These are phyloP conservation scores for Purpureocillium lavendulum DNA, from an alignment of 2,329 filamentous ascomycete species.

Conservation along the genomic window DNA sequence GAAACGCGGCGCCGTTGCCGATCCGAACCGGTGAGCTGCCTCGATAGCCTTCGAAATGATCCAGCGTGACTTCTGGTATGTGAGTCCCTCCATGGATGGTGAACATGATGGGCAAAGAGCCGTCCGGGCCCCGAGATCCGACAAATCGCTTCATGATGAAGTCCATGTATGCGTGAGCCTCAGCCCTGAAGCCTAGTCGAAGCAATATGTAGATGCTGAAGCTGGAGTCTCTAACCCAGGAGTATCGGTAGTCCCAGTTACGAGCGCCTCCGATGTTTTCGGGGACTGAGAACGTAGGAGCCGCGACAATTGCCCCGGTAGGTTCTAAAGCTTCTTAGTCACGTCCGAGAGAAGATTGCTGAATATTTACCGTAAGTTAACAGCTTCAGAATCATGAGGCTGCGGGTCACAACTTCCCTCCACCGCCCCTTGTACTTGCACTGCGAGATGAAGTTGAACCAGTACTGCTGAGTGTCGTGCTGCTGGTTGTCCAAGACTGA, in stretches of 20 bases:
- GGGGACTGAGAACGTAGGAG: conserved; percentile 69
- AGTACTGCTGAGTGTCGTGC: conserved; percentile 61
- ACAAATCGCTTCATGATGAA: conserved; percentile 68
- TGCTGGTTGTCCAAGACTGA: conserved; percentile 53
- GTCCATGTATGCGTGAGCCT: conserved; percentile 70
- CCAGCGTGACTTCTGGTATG: conserved; percentile 61
- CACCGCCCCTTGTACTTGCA: conserved; percentile 65
- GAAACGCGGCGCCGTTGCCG: conserved; percentile 68
- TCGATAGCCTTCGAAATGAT: conserved; percentile 65
- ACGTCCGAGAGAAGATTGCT: no score
- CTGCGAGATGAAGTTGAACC: conserved; percentile 65
- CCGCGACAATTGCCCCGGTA: conserved; percentile 68
- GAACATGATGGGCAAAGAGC: conserved; percentile 72
- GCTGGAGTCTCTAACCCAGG: conserved; percentile 69
- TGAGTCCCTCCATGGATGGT: conserved; percentile 68
- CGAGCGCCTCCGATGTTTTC: conserved; percentile 62
- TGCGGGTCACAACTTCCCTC: conserved; percentile 62
- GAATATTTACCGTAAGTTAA: conserved; percentile 57
- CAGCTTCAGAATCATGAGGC: conserved; percentile 67
- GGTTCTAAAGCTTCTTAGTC: conserved; percentile 56
- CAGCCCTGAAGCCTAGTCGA: conserved; percentile 64
- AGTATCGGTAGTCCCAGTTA: conserved; percentile 69
- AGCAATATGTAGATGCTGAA: conserved; percentile 74
- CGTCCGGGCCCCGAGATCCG: conserved; percentile 49
- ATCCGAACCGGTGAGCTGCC: conserved; percentile 65